phyloP scores from a whole-genome alignment of 108 stramenopile genomes.

The Bacterosira constricta region DNA sequence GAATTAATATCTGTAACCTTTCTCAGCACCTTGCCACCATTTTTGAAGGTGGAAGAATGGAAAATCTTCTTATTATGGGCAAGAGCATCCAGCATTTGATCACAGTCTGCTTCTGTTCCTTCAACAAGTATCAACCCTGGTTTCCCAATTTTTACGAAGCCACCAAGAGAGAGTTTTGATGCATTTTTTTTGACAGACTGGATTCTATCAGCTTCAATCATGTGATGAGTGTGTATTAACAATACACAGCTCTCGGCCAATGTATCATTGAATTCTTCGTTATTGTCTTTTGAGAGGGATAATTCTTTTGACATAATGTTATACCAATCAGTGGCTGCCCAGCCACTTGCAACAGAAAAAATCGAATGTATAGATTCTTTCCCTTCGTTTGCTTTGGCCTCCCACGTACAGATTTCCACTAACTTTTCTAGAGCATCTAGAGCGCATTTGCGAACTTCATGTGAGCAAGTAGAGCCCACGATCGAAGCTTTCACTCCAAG shows the following conservation, averaged over 20 bases:
- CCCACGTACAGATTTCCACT: slow-evolving; percentile 9
- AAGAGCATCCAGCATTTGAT: slow-evolving; percentile 6
- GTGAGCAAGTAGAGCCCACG: slow-evolving; percentile 6
- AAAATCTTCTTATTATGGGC: slow-evolving; percentile 9
- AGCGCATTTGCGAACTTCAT: slow-evolving; percentile 8
- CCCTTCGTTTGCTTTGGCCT: slow-evolving; percentile 20
- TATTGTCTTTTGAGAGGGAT: not conserved
- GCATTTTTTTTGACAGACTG: slow-evolving; percentile 19
- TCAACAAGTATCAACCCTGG: slow-evolving; percentile 27
- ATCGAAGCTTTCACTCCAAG: not conserved
- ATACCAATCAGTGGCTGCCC: slow-evolving; percentile 19
- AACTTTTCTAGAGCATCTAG: slow-evolving; percentile 17
- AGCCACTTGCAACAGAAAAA: slow-evolving; percentile 13
- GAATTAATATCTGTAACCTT: not conserved
- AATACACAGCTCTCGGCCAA: slow-evolving; percentile 5
- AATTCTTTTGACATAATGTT: slow-evolving; percentile 3
- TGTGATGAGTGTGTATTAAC: slow-evolving; percentile 25
- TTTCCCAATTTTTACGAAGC: slow-evolving; percentile 23
- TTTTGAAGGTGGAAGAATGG: slow-evolving; percentile 11
- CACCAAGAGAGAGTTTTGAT: slow-evolving; percentile 22
- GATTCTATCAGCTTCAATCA: slow-evolving; percentile 22
- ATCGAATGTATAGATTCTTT: slow-evolving; percentile 14
- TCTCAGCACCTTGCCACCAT: not conserved
- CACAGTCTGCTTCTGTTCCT: slow-evolving; percentile 19
- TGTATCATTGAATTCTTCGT: not conserved